These are phyloP conservation scores for Tardiomyces depauwii DNA, from an alignment of 1,139 yeast species.

Conservation along the genomic window DNA sequence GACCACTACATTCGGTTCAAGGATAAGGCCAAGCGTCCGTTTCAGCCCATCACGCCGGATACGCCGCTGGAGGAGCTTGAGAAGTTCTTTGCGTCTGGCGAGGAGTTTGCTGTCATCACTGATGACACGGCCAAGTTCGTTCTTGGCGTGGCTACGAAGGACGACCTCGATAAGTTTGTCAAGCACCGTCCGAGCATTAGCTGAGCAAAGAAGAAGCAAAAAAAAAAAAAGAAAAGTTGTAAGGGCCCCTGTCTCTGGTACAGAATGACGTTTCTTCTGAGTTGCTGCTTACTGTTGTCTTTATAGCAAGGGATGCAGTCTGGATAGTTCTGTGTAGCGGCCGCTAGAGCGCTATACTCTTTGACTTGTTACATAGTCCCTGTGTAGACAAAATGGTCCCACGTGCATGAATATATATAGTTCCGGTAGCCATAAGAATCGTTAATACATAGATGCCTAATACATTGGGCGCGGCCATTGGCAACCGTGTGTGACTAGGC, in stretches of 20 bases:
- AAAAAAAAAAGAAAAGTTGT: neutral
- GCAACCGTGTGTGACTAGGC: neutral
- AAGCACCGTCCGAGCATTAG: constrained; percentile 40
- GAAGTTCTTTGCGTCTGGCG: constrained; percentile 38
- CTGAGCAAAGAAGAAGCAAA: neutral
- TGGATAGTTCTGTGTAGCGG: too few relatives aligned
- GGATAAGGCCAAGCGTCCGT: constrained; percentile 13
- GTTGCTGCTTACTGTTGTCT: too few relatives aligned
- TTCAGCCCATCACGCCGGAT: constrained; percentile 41
- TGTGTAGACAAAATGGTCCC: too few relatives aligned
- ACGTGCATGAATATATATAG: too few relatives aligned
- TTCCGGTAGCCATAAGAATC: too few relatives aligned
- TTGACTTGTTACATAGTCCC: too few relatives aligned
- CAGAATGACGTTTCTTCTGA: too few relatives aligned
- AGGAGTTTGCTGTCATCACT: constrained; percentile 49
- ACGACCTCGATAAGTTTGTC: constrained; percentile 43
- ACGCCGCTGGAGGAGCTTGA: constrained; percentile 50
- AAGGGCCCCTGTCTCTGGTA: too few relatives aligned
- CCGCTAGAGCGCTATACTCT: too few relatives aligned
- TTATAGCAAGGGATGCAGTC: too few relatives aligned
- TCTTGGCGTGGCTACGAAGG: constrained; percentile 56
- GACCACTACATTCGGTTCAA: constrained; percentile 22
- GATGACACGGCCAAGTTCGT: constrained; percentile 45
- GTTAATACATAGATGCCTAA: too few relatives aligned
- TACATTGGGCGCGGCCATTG: too few relatives aligned